These are phyloP conservation scores for Allium fistulosum DNA, from an alignment of 106 monocot species.

Conservation along the genomic window DNA sequence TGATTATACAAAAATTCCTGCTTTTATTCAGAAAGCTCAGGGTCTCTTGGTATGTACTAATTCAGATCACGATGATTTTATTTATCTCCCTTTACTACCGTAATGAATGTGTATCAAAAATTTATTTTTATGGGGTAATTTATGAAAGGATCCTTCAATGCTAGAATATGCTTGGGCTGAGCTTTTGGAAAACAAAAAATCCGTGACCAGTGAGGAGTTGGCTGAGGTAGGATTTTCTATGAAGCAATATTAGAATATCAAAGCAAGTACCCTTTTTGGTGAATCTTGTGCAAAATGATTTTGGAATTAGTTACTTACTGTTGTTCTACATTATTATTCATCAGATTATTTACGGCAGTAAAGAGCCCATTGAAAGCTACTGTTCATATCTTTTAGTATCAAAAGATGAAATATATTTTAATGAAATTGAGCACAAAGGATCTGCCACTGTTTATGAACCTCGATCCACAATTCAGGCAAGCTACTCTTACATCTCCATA, in stretches of 20 bases:
- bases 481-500: neutral
- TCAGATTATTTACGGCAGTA: constrained; percentile 84
- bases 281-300: neutral
- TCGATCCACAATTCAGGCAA: constrained; percentile 68
- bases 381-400: constrained; percentile 87
- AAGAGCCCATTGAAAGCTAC: constrained; percentile 76
- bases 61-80: too few relatives aligned
- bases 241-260: neutral
- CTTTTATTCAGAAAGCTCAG: constrained; percentile 67
- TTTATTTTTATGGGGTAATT: constrained; percentile 1
- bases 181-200: constrained; percentile 60
- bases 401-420: constrained; percentile 89
- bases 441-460: constrained; percentile 68
- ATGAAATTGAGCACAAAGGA: constrained; percentile 52
- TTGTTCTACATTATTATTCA: neutral
- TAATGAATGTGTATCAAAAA: too few relatives aligned
- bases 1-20: constrained; percentile 48
- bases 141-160: constrained; percentile 71
- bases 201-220: constrained; percentile 69
- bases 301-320: neutral
- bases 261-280: neutral
- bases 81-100: too few relatives aligned
- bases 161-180: constrained; percentile 93
- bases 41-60: constrained; percentile 57
- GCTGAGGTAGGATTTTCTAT: constrained; percentile 50